Percentiles rank a stretch among this genome's conserved stretches.
Evolutionary conservation across 2,329 filamentous ascomycete species (phyloP).

Genomic region (Monilinia polystroma): DNA sequence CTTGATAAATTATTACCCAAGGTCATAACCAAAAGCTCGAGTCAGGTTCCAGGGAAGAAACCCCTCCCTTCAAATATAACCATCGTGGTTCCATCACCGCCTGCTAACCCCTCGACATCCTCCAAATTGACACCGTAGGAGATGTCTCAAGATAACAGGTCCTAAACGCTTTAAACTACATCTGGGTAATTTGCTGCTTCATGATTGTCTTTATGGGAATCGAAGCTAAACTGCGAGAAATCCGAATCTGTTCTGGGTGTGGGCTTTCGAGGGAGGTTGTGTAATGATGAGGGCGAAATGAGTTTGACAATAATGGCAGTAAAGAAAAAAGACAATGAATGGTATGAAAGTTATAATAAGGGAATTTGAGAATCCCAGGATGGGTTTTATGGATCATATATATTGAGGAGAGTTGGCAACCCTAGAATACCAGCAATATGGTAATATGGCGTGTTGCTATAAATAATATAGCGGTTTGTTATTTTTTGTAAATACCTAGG

Average conservation of each 20-base stretch:
- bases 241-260: slow-evolving; percentile 38
- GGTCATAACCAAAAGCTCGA: not conserved
- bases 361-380: slow-evolving; percentile 35
- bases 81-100: not conserved
- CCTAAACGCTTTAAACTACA: slow-evolving; percentile 42
- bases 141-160: slow-evolving; percentile 39
- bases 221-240: slow-evolving; percentile 36
- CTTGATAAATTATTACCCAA: not conserved
- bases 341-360: slow-evolving; percentile 40
- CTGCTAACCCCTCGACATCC: slow-evolving; percentile 30
- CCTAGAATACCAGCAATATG: too few species aligned
- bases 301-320: slow-evolving; percentile 35
- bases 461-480: too few species aligned
- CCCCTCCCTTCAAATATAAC: not conserved
- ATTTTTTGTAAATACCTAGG: too few species aligned
- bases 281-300: slow-evolving; percentile 32
- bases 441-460: too few species aligned
- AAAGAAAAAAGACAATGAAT: slow-evolving; percentile 37
- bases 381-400: slow-evolving; percentile 38
- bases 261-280: slow-evolving; percentile 37
- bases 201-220: slow-evolving; percentile 36
- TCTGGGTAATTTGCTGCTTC: slow-evolving; percentile 35
- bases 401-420: slow-evolving; percentile 39
- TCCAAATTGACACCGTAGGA: slow-evolving; percentile 36
- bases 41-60: not conserved